A percentile compares a stretch with the other conserved stretches of the same genome.
Evolutionary conservation across 352 stramenopile species (phyloP).

Genomic region (Phytophthora pistaciae): DNA sequence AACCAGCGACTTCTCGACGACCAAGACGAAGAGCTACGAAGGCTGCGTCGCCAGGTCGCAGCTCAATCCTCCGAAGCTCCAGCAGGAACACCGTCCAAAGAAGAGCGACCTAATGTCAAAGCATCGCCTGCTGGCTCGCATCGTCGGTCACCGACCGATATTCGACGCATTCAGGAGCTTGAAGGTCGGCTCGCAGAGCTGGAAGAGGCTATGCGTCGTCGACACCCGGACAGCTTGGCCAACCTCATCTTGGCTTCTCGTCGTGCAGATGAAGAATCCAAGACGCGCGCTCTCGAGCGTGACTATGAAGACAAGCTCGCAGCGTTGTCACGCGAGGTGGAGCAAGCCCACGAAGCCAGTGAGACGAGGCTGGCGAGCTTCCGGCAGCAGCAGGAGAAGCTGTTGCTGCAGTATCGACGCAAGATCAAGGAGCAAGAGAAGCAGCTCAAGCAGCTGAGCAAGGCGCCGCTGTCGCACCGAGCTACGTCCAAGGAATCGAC

Average conservation of each 20-base stretch:
- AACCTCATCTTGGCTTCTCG: constrained; percentile 81
- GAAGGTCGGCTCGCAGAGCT: constrained; percentile 72
- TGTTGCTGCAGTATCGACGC: constrained; percentile 76
- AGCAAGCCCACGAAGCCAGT: constrained; percentile 53
- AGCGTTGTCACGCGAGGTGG: constrained; percentile 56
- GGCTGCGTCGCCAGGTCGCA: constrained; percentile 35
- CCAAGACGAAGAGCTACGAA: constrained; percentile 71
- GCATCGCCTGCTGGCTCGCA: constrained; percentile 24
- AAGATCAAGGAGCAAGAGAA: constrained; percentile 66
- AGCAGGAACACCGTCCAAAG: constrained; percentile 23
- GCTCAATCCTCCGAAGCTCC: constrained; percentile 7
- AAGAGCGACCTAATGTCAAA: constrained; percentile 16
- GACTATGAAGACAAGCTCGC: constrained; percentile 52
- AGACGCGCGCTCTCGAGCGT: constrained; percentile 43
- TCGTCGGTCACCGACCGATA: constrained; percentile 57
- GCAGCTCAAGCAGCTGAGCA: constrained; percentile 34
- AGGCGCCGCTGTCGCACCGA: constrained; percentile 16
- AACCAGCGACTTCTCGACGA: constrained; percentile 86
- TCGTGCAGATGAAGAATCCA: constrained; percentile 72
- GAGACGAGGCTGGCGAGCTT: constrained; percentile 75
- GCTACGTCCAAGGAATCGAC: constrained; percentile 17
- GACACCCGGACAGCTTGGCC: constrained; percentile 81
- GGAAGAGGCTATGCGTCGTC: constrained; percentile 77
- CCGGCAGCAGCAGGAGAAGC: constrained; percentile 82
- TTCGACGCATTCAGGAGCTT: constrained; percentile 81